Evolutionary conservation across 2,329 filamentous ascomycete species (phyloP), one percentile per base, ranked within the genome.

Genomic region (Clathrospora elynae): DNA sequence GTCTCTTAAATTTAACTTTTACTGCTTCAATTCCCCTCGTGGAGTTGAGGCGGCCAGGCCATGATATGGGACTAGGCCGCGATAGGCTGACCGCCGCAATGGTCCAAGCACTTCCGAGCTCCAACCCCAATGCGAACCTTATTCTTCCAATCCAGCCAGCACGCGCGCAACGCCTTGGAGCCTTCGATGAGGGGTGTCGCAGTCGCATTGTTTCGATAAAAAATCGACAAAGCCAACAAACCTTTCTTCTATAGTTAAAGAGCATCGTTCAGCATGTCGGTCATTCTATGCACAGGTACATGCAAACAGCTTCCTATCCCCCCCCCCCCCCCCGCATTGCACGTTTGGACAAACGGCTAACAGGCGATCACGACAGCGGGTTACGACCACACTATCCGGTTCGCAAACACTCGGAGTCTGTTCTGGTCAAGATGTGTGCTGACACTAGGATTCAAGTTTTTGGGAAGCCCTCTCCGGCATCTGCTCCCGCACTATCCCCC

Each of bases 381-480:
- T 51, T 88, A 88, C 71, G 85, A 88, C 70, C 85, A 87, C 70
- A 88, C 85, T 19, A 88, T 89, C 53, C 78, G 85, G 85, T 87
- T 75, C 61, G 74, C 61, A 24, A 22, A 17, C 11, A n/a, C 6
- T 22, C 6, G 9, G 13, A 8, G 9, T 11, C 20, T 11, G 6
- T 7, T 13, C 19, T 14, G 24, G 35, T 23, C 33, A 16, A 22
- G 20, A 26, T 17, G 12, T 26, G 12, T 33, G 34, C 50, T 64
- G 16, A 61, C 51, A 37, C 25, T 28, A 45, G 23, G 19, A 30
- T 67, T 17, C 18, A 33, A 95, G 90, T 54, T 99, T 99, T 76
- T 99, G 93, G 93, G 93, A 99, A 73, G 93, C 93, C 1, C 82
- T 99, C 42, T 96, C 91, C 8, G 93, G 93, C 39, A 97, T 99